phyloP scores from a whole-genome alignment of 345 rosid species.

The Populus tremula region DNA sequence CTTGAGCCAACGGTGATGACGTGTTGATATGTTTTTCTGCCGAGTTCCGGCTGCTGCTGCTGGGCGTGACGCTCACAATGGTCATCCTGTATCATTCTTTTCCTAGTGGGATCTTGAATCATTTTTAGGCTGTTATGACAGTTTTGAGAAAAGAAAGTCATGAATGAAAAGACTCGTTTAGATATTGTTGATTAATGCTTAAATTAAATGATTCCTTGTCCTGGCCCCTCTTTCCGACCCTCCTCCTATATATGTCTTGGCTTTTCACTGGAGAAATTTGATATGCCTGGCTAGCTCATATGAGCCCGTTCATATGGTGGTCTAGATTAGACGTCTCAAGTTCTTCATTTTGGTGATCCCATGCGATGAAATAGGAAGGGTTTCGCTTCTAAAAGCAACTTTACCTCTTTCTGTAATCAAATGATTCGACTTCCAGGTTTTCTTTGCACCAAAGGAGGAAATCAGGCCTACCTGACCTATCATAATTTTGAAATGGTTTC shows the following conservation, averaged over 20 bases:
- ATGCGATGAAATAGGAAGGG: too few relatives aligned
- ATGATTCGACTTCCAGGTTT: neutral
- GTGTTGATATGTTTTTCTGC: neutral
- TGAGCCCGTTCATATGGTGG: neutral
- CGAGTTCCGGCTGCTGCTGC: neutral
- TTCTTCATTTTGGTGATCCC: neutral
- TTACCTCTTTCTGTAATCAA: neutral
- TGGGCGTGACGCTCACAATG: neutral
- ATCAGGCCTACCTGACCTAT: neutral
- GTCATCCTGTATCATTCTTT: slow-evolving; percentile 19
- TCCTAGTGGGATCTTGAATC: slow-evolving; percentile 8
- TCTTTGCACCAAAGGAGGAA: neutral
- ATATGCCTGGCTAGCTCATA: neutral
- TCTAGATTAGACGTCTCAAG: neutral
- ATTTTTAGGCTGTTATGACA: slow-evolving; percentile 7
- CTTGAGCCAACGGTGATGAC: slow-evolving; percentile 14
- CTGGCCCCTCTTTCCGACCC: neutral
- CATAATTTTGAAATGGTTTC: neutral
- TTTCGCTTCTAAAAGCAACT: neutral
- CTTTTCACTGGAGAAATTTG: neutral
- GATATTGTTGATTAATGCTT: neutral
- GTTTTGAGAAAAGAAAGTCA: slow-evolving; percentile 12
- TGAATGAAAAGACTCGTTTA: slow-evolving; percentile 5
- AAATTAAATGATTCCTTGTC: neutral
- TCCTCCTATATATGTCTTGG: neutral